phyloP scores from a whole-genome alignment of 202 grass and related monocot species.

The Saccharum hybrid region DNA sequence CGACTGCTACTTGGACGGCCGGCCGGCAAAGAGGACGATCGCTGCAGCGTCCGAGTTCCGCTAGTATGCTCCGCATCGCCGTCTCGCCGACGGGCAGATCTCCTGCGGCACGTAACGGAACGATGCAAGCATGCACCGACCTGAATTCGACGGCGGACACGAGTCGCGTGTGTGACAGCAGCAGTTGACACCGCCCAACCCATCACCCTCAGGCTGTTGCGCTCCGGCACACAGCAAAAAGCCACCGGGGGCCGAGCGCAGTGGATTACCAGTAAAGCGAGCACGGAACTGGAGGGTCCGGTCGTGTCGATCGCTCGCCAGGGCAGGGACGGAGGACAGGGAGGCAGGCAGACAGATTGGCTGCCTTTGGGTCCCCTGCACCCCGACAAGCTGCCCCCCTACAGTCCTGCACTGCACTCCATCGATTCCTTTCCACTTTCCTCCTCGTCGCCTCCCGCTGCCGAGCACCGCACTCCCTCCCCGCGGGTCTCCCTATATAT shows the following conservation, averaged over 20 bases:
- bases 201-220: neutral
- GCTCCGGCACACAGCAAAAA: neutral
- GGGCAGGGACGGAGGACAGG: no score
- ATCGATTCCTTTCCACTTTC: conserved; percentile 20
- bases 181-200: neutral
- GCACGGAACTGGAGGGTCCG: neutral
- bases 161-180: neutral
- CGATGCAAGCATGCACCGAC: no score
- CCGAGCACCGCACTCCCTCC: conserved; percentile 17
- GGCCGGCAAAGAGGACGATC: neutral
- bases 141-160: neutral
- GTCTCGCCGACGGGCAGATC: neutral
- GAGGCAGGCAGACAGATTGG: conserved; percentile 42
- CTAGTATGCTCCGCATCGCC: neutral
- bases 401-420: neutral
- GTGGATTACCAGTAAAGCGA: neutral
- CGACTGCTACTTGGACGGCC: neutral
- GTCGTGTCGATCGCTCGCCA: conserved; percentile 13
- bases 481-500: conserved; percentile 12
- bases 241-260: neutral
- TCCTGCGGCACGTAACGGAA: no score
- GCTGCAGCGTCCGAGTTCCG: neutral
- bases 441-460: conserved; percentile 22
- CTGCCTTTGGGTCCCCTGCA: conserved; percentile 38
- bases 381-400: conserved; percentile 48